phyloP scores from a whole-genome alignment of 441 rosid species.

The Manihot esculenta region DNA sequence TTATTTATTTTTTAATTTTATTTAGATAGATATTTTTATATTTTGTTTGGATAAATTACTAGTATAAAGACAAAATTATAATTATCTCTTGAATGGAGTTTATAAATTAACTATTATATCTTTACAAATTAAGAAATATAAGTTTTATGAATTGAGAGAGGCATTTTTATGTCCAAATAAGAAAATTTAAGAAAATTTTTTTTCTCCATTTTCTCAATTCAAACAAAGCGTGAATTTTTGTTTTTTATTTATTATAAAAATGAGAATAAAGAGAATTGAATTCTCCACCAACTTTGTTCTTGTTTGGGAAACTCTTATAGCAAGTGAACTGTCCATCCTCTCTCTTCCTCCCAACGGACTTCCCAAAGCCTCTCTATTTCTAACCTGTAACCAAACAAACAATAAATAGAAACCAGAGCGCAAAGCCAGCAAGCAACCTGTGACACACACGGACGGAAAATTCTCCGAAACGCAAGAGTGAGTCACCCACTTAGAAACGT shows the following conservation, averaged over 20 bases:
- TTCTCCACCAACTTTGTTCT: constrained; percentile 34
- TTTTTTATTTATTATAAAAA: not conserved
- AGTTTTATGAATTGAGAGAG: too few relatives aligned
- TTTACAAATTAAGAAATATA: too few relatives aligned
- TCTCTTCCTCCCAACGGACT: constrained; percentile 40
- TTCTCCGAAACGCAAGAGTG: not conserved
- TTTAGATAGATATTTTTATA: too few relatives aligned
- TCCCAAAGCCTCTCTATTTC: constrained; percentile 29
- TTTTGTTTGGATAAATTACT: too few relatives aligned
- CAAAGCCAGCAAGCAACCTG: not conserved
- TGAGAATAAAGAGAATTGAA: constrained; percentile 10
- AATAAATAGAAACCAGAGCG: not conserved
- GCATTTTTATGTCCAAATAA: too few relatives aligned
- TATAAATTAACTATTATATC: too few relatives aligned
- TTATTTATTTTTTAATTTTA: too few relatives aligned
- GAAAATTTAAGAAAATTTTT: too few relatives aligned
- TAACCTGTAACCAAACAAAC: not conserved
- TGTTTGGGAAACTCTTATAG: constrained; percentile 1
- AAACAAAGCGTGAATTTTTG: too few relatives aligned
- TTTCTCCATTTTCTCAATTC: too few relatives aligned
- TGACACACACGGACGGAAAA: not conserved
- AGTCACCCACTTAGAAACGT: constrained; percentile 1
- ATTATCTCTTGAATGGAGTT: too few relatives aligned
- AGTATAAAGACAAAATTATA: too few relatives aligned
- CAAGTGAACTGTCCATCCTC: constrained; percentile 10